A percentile compares a stretch with the other conserved stretches of the same genome.
Evolutionary conservation across 441 rosid species (phyloP).

Genomic region (Sinapis alba): DNA sequence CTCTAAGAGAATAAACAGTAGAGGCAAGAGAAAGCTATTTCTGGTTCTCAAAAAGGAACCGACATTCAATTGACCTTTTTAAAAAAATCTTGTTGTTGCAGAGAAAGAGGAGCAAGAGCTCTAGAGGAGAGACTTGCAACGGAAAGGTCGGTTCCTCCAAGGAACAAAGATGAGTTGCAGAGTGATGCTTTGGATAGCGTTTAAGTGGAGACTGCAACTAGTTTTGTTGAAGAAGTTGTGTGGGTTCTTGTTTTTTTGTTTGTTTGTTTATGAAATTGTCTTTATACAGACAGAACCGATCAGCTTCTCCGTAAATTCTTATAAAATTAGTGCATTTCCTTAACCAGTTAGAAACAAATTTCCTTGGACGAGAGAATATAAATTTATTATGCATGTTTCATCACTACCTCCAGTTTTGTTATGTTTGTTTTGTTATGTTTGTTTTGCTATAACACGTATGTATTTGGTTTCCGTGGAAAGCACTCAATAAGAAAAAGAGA

Average conservation of each 20-base stretch:
- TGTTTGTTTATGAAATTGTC: neutral
- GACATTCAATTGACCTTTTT: neutral
- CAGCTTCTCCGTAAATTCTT: conserved; percentile 28
- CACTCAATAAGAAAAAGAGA: neutral
- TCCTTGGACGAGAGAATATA: conserved; percentile 6
- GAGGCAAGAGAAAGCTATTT: neutral
- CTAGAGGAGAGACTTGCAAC: conserved; percentile 93
- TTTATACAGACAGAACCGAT: conserved; percentile 13
- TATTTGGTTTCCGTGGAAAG: neutral
- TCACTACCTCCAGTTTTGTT: neutral
- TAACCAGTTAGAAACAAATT: conserved; percentile 22
- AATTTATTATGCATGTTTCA: conserved; percentile 13
- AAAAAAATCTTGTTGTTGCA: conserved; percentile 48
- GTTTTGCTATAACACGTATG: neutral
- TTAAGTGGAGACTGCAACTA: conserved; percentile 40
- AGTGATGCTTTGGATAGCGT: conserved; percentile 67
- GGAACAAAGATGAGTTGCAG: conserved; percentile 54
- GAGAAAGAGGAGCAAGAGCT: conserved; percentile 98
- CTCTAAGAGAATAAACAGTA: neutral
- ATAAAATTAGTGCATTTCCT: conserved; percentile 10
- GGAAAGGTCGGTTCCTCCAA: conserved; percentile 64
- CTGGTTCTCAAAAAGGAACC: neutral
- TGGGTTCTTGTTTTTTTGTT: conserved; percentile 31
- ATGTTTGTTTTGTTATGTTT: neutral
- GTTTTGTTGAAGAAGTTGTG: conserved; percentile 33